Conservation (phyloP, 768 basidiomycete genomes). For the Macrolepiota albuminosa region DNA sequence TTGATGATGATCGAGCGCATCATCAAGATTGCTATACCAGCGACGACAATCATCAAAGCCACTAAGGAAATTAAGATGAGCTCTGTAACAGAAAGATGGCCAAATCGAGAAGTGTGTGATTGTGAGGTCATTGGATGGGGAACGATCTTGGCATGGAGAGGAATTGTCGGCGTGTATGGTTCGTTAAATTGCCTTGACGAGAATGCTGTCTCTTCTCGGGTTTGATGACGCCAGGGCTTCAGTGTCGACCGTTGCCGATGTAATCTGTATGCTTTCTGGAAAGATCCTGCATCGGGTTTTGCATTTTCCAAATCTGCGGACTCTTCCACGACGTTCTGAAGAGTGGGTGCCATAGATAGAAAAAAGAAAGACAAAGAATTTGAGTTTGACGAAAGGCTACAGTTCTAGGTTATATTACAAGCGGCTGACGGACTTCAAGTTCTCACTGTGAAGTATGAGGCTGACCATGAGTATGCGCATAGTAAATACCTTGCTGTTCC, state of each 20-base stretch:
- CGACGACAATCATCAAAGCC: constrained; percentile 5
- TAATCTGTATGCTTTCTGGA: not conserved
- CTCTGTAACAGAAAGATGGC: constrained; percentile 7
- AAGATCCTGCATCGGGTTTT: not conserved
- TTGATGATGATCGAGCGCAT: constrained; percentile 11
- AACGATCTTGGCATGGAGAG: constrained; percentile 18
- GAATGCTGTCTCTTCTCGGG: not conserved
- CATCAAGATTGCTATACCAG: constrained; percentile 2
- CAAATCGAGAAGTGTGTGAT: not conserved
- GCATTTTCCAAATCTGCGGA: not conserved
- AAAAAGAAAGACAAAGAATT: not conserved
- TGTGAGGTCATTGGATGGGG: constrained; percentile 1
- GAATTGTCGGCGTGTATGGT: constrained; percentile 11
- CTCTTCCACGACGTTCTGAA: not conserved
- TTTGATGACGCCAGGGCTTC: constrained; percentile 6
- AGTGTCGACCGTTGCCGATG: not conserved
- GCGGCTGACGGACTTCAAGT: constrained; percentile 1
- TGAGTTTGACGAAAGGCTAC: not conserved
- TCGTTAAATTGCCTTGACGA: not conserved
- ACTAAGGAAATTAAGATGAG: constrained; percentile 8
- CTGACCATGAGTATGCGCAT: not conserved
- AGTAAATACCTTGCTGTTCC: not conserved
- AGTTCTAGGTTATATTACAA: not conserved
- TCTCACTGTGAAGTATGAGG: not conserved
- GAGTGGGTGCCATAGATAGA: constrained; percentile 7